Conservation (phyloP, 2,329 filamentous ascomycete genomes). For the Sodiomyces alkalinus region DNA sequence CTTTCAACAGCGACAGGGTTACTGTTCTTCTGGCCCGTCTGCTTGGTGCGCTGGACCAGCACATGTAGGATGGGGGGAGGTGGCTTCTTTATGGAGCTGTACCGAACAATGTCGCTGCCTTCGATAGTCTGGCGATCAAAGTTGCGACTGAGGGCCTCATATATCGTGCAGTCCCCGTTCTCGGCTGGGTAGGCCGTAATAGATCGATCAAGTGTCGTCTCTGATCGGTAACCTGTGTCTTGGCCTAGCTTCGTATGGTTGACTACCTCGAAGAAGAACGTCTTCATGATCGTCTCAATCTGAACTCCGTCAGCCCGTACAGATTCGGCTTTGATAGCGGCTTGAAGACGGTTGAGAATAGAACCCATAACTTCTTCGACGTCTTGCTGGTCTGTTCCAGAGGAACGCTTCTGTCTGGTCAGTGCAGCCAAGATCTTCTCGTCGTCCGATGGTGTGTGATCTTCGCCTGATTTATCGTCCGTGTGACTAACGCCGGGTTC, state of each 20-base stretch:
- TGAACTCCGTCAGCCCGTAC: constrained; percentile 57
- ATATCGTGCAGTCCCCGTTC: constrained; percentile 45
- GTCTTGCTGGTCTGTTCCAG: constrained; percentile 67
- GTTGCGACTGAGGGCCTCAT: constrained; percentile 69
- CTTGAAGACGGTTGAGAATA: constrained; percentile 79
- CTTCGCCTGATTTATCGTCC: background rate
- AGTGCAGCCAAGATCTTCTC: constrained; percentile 28
- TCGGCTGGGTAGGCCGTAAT: constrained; percentile 44
- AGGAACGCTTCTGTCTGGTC: constrained; percentile 28
- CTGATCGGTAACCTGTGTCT: constrained; percentile 6
- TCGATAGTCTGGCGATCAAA: constrained; percentile 70
- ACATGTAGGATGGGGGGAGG: constrained; percentile 79
- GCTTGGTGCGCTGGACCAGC: constrained; percentile 71
- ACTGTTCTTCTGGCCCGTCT: constrained; percentile 58
- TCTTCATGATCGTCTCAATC: constrained; percentile 61
- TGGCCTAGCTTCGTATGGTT: constrained; percentile 22
- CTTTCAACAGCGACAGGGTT: constrained; percentile 69
- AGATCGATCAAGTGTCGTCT: constrained; percentile 41
- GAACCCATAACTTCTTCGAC: constrained; percentile 93
- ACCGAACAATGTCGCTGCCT: constrained; percentile 45
- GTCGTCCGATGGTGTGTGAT: constrained; percentile 17
- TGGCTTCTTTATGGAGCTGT: constrained; percentile 58
- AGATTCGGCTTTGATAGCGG: constrained; percentile 61
- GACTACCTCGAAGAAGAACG: constrained; percentile 48
- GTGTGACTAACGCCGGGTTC: constrained; percentile 1